phyloP scores from a whole-genome alignment of 768 basidiomycete species.

The Kockovaella imperatae region DNA sequence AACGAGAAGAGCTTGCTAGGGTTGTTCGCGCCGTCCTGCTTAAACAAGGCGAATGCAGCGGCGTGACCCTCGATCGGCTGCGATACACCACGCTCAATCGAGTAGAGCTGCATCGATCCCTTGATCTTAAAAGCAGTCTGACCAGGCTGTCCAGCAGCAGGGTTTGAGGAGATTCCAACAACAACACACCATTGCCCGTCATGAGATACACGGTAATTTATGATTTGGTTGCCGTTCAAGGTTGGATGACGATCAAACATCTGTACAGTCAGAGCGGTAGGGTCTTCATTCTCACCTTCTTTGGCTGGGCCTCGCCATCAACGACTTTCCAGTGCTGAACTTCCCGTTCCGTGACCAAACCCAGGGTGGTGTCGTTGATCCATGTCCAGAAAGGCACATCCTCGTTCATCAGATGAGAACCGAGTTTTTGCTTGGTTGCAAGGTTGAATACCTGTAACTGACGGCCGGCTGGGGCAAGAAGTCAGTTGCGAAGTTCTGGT shows the following conservation, averaged over 20 bases:
- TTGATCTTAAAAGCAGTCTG: slow-evolving; percentile 92
- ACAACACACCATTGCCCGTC: slow-evolving; percentile 98
- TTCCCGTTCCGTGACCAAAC: slow-evolving; percentile 87
- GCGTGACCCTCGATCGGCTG: slow-evolving; percentile 99
- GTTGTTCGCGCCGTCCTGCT: slow-evolving; percentile 76
- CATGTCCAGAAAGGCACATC: slow-evolving; percentile 99
- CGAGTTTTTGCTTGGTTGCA: slow-evolving; percentile 94
- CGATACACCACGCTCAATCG: slow-evolving; percentile 80
- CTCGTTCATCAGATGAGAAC: slow-evolving; percentile 85
- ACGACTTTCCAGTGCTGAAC: slow-evolving; percentile 78
- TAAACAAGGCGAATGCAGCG: slow-evolving; percentile 86
- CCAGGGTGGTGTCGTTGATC: slow-evolving; percentile 83
- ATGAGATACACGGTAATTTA: slow-evolving; percentile 86
- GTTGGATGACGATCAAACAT: slow-evolving; percentile 93
- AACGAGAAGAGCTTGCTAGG: slow-evolving; percentile 90
- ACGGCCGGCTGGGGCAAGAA: slow-evolving; percentile 59
- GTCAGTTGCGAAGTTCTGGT: neutral
- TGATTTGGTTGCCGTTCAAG: slow-evolving; percentile 91
- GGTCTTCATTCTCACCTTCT: slow-evolving; percentile 47
- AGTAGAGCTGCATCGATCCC: slow-evolving; percentile 96
- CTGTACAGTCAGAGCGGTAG: slow-evolving; percentile 68
- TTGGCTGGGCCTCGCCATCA: slow-evolving; percentile 42
- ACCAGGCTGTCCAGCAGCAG: slow-evolving; percentile 46
- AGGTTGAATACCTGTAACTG: slow-evolving; percentile 98
- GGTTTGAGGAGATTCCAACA: slow-evolving; percentile 89